A percentile compares a stretch with the other conserved stretches of the same genome.
Evolutionary conservation across 164 flowering plant genomes (phyloP).

Genomic region (Magnolia sinica): DNA sequence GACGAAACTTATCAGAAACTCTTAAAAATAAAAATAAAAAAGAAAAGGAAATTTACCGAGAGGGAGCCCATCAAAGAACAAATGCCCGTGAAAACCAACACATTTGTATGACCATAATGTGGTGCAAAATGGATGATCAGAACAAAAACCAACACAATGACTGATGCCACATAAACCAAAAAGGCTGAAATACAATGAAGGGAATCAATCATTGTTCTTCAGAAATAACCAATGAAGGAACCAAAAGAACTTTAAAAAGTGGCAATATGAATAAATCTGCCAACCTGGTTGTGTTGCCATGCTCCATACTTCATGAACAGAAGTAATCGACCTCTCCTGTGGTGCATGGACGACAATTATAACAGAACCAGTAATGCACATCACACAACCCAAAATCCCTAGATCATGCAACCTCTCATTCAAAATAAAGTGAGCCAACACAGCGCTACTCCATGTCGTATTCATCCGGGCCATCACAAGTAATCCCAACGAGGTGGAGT

Average conservation of each 20-base stretch:
- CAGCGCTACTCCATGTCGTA: slow-evolving; percentile 46
- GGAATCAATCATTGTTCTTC: background rate
- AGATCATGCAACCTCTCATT: slow-evolving; percentile 64
- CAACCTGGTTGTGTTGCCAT: slow-evolving; percentile 79
- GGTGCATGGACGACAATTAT: slow-evolving; percentile 88
- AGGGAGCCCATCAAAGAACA: slow-evolving; percentile 93
- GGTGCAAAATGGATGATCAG: slow-evolving; percentile 67
- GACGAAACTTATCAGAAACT: background rate
- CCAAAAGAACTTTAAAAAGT: slow-evolving; percentile 2
- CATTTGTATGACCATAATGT: slow-evolving; percentile 62
- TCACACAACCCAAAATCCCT: slow-evolving; percentile 72
- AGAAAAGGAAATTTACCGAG: slow-evolving; percentile 41
- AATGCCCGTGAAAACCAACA: slow-evolving; percentile 71
- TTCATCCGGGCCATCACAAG: slow-evolving; percentile 1
- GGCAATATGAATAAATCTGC: background rate
- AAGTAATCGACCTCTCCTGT: slow-evolving; percentile 59
- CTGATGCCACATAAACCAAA: slow-evolving; percentile 68
- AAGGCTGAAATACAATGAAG: slow-evolving; percentile 50
- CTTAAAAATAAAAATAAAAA: slow-evolving; percentile 1
- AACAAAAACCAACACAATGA: slow-evolving; percentile 58
- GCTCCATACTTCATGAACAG: slow-evolving; percentile 76
- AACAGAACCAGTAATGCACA: slow-evolving; percentile 81
- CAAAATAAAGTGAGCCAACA: slow-evolving; percentile 75
- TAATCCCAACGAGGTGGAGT: background rate
- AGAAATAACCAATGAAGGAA: background rate